Evolutionary conservation across 164 flowering plant species (phyloP).

Genomic region (Magnolia officinalis): DNA sequence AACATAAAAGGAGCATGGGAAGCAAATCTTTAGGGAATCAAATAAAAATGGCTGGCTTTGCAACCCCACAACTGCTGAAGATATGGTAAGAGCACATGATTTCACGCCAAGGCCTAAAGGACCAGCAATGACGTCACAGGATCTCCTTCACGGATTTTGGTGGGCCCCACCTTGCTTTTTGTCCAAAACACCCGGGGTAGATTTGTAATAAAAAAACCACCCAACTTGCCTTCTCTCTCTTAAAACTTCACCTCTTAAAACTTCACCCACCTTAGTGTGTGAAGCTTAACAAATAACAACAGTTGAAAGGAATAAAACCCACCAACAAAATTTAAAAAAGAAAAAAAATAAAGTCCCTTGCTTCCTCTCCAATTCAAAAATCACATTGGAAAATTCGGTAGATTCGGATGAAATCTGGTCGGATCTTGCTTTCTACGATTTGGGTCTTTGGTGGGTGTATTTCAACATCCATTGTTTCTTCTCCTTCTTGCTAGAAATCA

Average conservation of each 20-base stretch:
- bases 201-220: neutral
- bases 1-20: slow-evolving; percentile 28
- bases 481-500: slow-evolving; percentile 9
- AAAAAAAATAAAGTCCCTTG: slow-evolving; percentile 16
- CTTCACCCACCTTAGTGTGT: neutral
- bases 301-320: neutral
- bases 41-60: slow-evolving; percentile 18
- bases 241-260: too few species aligned
- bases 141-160: slow-evolving; percentile 27
- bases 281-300: neutral
- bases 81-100: slow-evolving; percentile 32
- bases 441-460: slow-evolving; percentile 37
- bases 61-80: slow-evolving; percentile 29
- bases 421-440: slow-evolving; percentile 52
- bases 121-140: slow-evolving; percentile 20
- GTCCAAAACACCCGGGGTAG: neutral
- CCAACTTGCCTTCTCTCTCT: neutral
- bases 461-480: slow-evolving; percentile 27
- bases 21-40: slow-evolving; percentile 42
- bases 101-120: slow-evolving; percentile 17
- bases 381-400: slow-evolving; percentile 15
- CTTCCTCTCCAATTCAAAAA: slow-evolving; percentile 46
- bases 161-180: slow-evolving; percentile 18
- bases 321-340: neutral
- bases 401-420: slow-evolving; percentile 43